These are phyloP conservation scores for Gentiana dahurica DNA, from an alignment of 257 asterid genomes.

Conservation along the genomic window DNA sequence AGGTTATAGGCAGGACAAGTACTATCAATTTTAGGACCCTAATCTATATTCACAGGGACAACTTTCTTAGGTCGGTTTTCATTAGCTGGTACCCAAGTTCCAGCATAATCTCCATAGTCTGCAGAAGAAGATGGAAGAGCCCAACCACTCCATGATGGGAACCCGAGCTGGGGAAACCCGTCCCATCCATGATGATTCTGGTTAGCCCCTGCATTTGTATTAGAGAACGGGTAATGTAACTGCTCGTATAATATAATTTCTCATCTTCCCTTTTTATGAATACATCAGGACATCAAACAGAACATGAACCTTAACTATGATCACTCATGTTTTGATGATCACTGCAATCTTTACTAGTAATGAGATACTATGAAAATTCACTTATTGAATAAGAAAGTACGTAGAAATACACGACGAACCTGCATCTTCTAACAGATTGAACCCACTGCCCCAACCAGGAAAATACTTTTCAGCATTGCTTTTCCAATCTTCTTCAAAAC, in stretches of 20 bases:
- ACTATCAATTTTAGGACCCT: too few relatives aligned
- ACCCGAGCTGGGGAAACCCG: conserved; percentile 10
- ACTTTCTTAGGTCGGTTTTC: conserved; percentile 27
- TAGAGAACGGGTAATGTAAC: not conserved
- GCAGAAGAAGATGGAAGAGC: conserved; percentile 26
- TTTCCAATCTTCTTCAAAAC: conserved; percentile 75
- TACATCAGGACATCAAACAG: not conserved
- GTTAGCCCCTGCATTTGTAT: conserved; percentile 25
- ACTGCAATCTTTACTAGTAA: not conserved
- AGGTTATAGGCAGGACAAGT: too few relatives aligned
- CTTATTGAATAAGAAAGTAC: too few relatives aligned
- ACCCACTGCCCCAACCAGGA: conserved; percentile 60
- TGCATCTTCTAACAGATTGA: conserved; percentile 45
- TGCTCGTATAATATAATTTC: too few relatives aligned
- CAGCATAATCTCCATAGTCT: conserved; percentile 27
- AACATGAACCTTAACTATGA: not conserved
- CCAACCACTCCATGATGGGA: conserved; percentile 45
- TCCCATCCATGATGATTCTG: not conserved
- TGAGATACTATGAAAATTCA: not conserved
- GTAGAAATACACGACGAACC: conserved; percentile 19
- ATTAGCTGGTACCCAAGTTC: conserved; percentile 13
- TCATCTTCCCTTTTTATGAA: not conserved
- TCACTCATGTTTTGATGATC: too few relatives aligned
- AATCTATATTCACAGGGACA: conserved; percentile 40
- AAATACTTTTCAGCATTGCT: conserved; percentile 44